Evolutionary conservation across 148 eudicot species (phyloP), one percentile per base, ranked within the genome.

Genomic region (Spergularia bocconei): DNA sequence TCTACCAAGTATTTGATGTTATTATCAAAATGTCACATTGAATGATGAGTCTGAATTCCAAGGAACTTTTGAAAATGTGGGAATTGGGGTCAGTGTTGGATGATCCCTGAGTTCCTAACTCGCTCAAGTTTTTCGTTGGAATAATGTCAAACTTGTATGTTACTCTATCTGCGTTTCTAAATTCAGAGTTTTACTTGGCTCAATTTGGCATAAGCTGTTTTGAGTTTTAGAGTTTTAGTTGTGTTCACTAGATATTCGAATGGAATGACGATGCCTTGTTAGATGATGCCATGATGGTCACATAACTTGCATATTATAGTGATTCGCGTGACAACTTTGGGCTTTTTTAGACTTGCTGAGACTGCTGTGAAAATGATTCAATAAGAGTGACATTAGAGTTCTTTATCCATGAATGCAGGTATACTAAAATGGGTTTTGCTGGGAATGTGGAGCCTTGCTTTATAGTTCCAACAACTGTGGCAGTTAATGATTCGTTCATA

Each of bases 381-480:
- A 9, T 5, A 57, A 48, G 29, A 62, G 14, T 53, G 39, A 23
- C 39, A 53, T 21, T n/a, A 25, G n/a, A n/a, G n/a, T n/a, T 67
- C 8, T 25, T 58, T 61, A 48, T 20, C 29, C 41, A 66, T 48
- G 6, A 51, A 68, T 81, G 80, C 87, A 94, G 98, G 91, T 94
- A 91, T 84, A 94, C 97, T 69, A 94, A 94, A 85, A 87, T 94
- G 96, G 98, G 98, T 11, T 94, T 91, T 85, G 95, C 98, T 69
- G 96, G 98, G 63, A 94, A 94, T 56, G 93, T 94, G 19, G 98
- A 94, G 86, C 98, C 98, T 33, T 81, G 97, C 78, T 94, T 94
- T 76, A 87, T 89, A 41, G 75, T 84, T 71, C 98, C 98, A 47
- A 90, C 97, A 2, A 91, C 86, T 3, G 98, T 91, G 50, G 97